Evolutionary conservation across 352 stramenopile genomes (phyloP), one percentile per base, ranked within the genome.

Genomic region (Globisporangium sylvaticum): DNA sequence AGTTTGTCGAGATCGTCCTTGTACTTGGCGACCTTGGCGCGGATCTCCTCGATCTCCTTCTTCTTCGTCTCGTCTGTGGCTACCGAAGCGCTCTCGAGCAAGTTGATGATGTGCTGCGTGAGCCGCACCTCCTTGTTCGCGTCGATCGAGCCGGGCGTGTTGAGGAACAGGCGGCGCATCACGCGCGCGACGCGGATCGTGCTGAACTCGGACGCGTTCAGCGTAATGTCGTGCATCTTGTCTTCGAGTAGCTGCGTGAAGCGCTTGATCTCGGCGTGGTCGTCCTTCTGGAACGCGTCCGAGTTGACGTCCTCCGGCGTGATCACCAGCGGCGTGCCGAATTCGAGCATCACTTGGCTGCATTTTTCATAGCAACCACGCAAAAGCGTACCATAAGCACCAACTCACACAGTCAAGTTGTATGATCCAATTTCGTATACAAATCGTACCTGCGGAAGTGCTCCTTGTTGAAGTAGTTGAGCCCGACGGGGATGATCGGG

Each of bases 401-500:
- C 31, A n/a, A n/a, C n/a, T n/a, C n/a, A n/a, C n/a, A n/a, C n/a
- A n/a, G n/a, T n/a, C n/a, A n/a, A n/a, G n/a, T n/a, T n/a, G n/a
- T n/a, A n/a, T n/a, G n/a, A n/a, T n/a, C n/a, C n/a, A n/a, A n/a
- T n/a, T n/a, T n/a, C n/a, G n/a, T n/a, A n/a, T n/a, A n/a, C n/a
- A n/a, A n/a, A n/a, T n/a, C n/a, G 20, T 67, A 77, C 68, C 71
- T 84, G 48, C 84, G 78, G 64, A 93, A 93, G 58, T 83, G 84
- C 52, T 90, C 79, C 69, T 93, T 93, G 69, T 90, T 93, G 71
- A 93, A 93, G 71, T 93, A 93, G 60, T 82, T 93, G 50, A 93
- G 72, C 1, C 84, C 84, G 1, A 93, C 65, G 0, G 84, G 84
- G 27, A 93, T 69, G 64, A 93, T 86, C 37, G 82, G 80, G 46